Percentiles rank a stretch among this genome's conserved stretches.
These are phyloP conservation scores for Umbilicus rupestris DNA, from an alignment of 164 flowering plant genomes.

Conservation along the genomic window DNA sequence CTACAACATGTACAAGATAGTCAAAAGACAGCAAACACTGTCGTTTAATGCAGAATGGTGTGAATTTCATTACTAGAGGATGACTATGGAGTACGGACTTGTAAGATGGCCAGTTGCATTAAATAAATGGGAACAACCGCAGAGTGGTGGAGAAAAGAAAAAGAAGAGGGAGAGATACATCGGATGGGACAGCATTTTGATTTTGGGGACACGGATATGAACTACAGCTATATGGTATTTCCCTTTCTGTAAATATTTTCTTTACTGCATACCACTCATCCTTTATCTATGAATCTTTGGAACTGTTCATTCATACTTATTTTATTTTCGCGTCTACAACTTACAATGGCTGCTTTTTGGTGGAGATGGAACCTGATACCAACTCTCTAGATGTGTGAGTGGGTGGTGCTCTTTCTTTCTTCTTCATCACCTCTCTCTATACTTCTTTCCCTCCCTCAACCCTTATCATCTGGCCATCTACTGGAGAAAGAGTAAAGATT, in stretches of 20 bases:
- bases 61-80: constrained; percentile 2
- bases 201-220: neutral
- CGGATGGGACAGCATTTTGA: constrained; percentile 5
- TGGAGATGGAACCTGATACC: neutral
- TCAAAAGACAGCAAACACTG: constrained; percentile 3
- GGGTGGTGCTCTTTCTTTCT: constrained; percentile 2
- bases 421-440: neutral
- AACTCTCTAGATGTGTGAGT: constrained; percentile 3
- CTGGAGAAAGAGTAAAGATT: neutral
- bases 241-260: neutral
- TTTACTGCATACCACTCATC: neutral
- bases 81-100: neutral
- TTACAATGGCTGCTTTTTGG: neutral
- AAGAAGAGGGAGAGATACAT: neutral
- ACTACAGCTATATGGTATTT: neutral
- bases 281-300: neutral
- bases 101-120: constrained; percentile 5
- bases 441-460: neutral
- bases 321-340: neutral
- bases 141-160: neutral
- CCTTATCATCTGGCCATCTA: neutral
- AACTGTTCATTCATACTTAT: neutral
- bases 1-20: neutral
- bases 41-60: neutral
- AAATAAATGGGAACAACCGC: constrained; percentile 3